Evolutionary conservation across 176 grass and related monocot genomes (phyloP).

Genomic region (Paspalum notatum): DNA sequence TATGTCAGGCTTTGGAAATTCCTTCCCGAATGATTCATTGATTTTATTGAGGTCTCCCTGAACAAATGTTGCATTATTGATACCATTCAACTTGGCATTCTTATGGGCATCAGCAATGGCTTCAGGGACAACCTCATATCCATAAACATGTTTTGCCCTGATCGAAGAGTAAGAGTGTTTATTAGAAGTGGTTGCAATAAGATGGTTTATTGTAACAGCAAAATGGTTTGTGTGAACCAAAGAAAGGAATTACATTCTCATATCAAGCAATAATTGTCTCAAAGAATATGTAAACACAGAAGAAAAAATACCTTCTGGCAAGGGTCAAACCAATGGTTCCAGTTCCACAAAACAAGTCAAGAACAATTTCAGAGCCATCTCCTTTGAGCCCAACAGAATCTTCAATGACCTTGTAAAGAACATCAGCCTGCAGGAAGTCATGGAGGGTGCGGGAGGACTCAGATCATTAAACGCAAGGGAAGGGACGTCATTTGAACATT

Average conservation of each 20-base stretch:
- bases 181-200: slow-evolving; percentile 17
- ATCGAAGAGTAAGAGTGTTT: slow-evolving; percentile 31
- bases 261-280: background rate
- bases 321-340: slow-evolving; percentile 95
- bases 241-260: background rate
- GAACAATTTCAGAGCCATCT: slow-evolving; percentile 87
- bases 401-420: slow-evolving; percentile 89
- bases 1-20: slow-evolving; percentile 86
- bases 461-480: background rate
- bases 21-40: slow-evolving; percentile 76
- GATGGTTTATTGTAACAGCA: background rate
- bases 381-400: slow-evolving; percentile 84
- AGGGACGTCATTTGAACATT: slow-evolving; percentile 21
- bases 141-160: slow-evolving; percentile 87
- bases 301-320: slow-evolving; percentile 68
- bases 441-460: background rate
- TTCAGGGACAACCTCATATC: slow-evolving; percentile 93
- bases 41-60: slow-evolving; percentile 98
- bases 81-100: slow-evolving; percentile 83
- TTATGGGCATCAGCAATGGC: slow-evolving; percentile 76
- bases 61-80: slow-evolving; percentile 89
- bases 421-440: slow-evolving; percentile 69
- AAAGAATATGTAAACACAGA: background rate
- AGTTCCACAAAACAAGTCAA: slow-evolving; percentile 97
- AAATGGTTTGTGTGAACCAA: slow-evolving; percentile 24